Evolutionary conservation across 345 rosid genomes (phyloP).

Genomic region (Viola odorata): DNA sequence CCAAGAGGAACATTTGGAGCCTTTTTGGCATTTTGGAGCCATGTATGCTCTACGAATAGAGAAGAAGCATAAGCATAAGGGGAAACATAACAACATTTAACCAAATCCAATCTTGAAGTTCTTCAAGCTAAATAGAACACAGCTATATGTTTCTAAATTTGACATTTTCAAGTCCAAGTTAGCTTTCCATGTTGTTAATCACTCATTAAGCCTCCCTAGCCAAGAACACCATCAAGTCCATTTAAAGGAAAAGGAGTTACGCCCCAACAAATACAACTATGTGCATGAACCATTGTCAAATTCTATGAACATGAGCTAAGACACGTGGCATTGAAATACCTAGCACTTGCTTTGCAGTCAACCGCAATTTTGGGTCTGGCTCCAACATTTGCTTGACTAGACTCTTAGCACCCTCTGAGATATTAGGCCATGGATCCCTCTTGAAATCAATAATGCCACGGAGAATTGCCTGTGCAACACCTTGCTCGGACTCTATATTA

Average conservation of each 20-base stretch:
- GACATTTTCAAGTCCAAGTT: too few relatives aligned
- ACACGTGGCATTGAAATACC: slow-evolving; percentile 38
- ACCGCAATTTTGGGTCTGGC: slow-evolving; percentile 91
- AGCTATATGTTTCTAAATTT: too few relatives aligned
- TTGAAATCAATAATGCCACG: slow-evolving; percentile 95
- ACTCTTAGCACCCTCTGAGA: slow-evolving; percentile 88
- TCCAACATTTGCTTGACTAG: slow-evolving; percentile 94
- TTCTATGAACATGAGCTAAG: too few relatives aligned
- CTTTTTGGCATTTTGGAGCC: slow-evolving; percentile 98
- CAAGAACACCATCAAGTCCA: too few relatives aligned
- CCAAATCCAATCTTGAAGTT: neutral
- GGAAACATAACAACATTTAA: slow-evolving; percentile 1
- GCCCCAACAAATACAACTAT: too few relatives aligned
- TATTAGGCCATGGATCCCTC: slow-evolving; percentile 98
- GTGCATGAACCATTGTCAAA: too few relatives aligned
- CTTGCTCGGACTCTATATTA: slow-evolving; percentile 93
- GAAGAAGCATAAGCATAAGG: slow-evolving; percentile 15
- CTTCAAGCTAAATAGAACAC: too few relatives aligned
- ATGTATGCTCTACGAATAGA: slow-evolving; percentile 71
- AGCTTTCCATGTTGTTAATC: too few relatives aligned
- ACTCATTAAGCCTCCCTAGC: too few relatives aligned
- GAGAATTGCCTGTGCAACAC: slow-evolving; percentile 99
- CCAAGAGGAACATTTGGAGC: slow-evolving; percentile 97
- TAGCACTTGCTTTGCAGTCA: slow-evolving; percentile 93
- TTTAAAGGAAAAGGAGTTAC: too few relatives aligned